Percentiles rank a stretch among this genome's conserved stretches.
These are phyloP conservation scores for Oxytropis ochrocephala DNA, from an alignment of 306 rosid genomes.

Conservation along the genomic window DNA sequence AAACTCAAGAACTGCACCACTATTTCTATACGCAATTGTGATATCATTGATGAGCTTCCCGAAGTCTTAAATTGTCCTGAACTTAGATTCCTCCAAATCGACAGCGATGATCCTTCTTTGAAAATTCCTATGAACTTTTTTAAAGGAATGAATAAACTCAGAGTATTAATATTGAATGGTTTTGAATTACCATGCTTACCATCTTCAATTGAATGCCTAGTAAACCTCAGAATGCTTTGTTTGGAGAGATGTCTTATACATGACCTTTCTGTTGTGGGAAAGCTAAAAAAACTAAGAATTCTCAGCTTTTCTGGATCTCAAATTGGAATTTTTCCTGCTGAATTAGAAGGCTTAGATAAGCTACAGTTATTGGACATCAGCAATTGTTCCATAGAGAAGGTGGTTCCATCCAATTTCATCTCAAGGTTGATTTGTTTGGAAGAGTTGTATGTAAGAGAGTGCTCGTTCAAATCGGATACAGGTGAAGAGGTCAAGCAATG, in stretches of 20 bases:
- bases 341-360: background rate
- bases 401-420: conserved; percentile 18
- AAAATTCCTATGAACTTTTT: conserved; percentile 1
- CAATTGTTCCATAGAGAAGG: background rate
- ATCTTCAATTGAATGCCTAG: background rate
- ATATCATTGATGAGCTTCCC: conserved; percentile 4
- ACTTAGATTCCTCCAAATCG: conserved; percentile 11
- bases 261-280: conserved; percentile 2
- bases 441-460: conserved; percentile 31
- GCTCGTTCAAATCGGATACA: conserved; percentile 17
- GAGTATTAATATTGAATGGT: background rate
- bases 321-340: background rate
- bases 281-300: conserved; percentile 14
- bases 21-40: background rate
- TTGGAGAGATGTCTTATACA: conserved; percentile 2
- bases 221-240: conserved; percentile 12
- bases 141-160: conserved; percentile 5
- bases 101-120: background rate
- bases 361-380: conserved; percentile 4
- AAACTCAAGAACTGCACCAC: conserved; percentile 1
- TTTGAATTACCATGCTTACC: background rate
- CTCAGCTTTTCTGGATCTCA: conserved; percentile 10
- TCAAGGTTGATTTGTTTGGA: conserved; percentile 30
- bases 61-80: background rate
- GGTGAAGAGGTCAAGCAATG: background rate